Percentiles rank a stretch among this genome's conserved stretches.
phyloP scores from a whole-genome alignment of 805 yeast genomes.

The Ogataea corticis region DNA sequence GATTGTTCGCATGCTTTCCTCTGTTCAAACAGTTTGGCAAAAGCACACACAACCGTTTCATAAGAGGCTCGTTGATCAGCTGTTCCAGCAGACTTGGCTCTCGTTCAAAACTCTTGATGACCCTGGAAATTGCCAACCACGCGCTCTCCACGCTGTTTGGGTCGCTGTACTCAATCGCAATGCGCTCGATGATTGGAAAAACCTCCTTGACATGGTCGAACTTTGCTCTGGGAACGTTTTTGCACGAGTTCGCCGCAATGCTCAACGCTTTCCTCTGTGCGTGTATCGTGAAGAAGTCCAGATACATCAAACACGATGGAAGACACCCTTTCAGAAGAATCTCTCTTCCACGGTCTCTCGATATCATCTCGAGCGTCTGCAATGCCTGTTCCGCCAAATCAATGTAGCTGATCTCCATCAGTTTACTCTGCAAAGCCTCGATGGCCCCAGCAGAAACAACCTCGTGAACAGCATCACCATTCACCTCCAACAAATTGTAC shows the following conservation, averaged over 20 bases:
- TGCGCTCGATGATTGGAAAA: slow-evolving; percentile 59
- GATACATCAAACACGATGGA: slow-evolving; percentile 62
- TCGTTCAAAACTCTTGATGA: slow-evolving; percentile 49
- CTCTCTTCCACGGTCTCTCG: slow-evolving; percentile 51
- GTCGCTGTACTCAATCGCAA: slow-evolving; percentile 58
- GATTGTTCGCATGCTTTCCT: slow-evolving; percentile 25
- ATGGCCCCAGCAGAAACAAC: slow-evolving; percentile 68
- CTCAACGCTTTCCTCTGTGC: slow-evolving; percentile 81
- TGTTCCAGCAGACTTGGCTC: slow-evolving; percentile 47
- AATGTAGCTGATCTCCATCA: slow-evolving; percentile 76
- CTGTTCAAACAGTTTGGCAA: slow-evolving; percentile 32
- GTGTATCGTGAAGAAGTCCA: slow-evolving; percentile 87
- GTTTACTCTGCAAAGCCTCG: slow-evolving; percentile 61
- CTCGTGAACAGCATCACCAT: slow-evolving; percentile 59
- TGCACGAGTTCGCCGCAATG: slow-evolving; percentile 71
- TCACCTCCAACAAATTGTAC: slow-evolving; percentile 75
- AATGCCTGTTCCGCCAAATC: slow-evolving; percentile 92
- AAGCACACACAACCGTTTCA: slow-evolving; percentile 32
- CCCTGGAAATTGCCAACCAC: slow-evolving; percentile 62
- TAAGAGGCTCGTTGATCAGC: slow-evolving; percentile 38
- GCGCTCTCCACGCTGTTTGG: slow-evolving; percentile 59
- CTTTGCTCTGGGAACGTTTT: slow-evolving; percentile 43
- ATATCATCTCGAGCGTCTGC: slow-evolving; percentile 68
- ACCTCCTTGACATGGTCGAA: slow-evolving; percentile 53
- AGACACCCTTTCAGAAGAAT: slow-evolving; percentile 64